These are phyloP conservation scores for Colletotrichum sp. DNA, from an alignment of 2,329 filamentous ascomycete genomes.

Conservation along the genomic window DNA sequence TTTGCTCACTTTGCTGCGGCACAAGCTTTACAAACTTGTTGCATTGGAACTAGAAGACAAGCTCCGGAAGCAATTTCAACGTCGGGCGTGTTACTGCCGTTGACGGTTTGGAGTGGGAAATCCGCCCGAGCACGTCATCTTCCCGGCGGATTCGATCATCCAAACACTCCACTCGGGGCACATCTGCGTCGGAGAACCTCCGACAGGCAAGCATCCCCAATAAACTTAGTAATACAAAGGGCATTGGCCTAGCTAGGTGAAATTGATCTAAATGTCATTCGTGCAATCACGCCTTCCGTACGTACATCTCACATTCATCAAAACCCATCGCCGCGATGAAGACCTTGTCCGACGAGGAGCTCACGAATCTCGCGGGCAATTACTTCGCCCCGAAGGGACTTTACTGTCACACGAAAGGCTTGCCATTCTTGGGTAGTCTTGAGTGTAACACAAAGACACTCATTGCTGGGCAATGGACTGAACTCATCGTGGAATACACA, in stretches of 20 bases:
- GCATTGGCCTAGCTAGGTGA: background rate
- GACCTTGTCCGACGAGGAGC: slow-evolving; percentile 26
- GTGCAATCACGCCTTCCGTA: background rate
- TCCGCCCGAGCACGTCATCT: background rate
- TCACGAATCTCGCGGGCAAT: slow-evolving; percentile 24
- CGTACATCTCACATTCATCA: background rate
- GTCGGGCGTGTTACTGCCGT: background rate
- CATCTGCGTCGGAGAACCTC: background rate
- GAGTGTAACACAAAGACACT: slow-evolving; percentile 27
- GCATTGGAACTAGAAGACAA: rapidly evolving
- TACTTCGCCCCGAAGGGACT: slow-evolving; percentile 32
- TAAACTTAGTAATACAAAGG: background rate
- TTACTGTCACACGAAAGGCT: slow-evolving; percentile 30
- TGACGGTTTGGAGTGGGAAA: background rate
- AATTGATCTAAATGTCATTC: background rate
- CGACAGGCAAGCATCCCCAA: background rate
- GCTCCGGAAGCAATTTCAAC: rapidly evolving
- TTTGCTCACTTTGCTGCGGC: background rate
- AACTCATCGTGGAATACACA: slow-evolving; percentile 31
- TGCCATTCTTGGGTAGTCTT: slow-evolving; percentile 33
- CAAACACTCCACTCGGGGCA: background rate
- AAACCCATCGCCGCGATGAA: slow-evolving; percentile 22
- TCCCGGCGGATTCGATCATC: background rate
- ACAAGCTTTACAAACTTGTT: background rate
- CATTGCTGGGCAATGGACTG: slow-evolving; percentile 33